Conservation (phyloP, 768 basidiomycete genomes). For the Boletus reticulatus region DNA sequence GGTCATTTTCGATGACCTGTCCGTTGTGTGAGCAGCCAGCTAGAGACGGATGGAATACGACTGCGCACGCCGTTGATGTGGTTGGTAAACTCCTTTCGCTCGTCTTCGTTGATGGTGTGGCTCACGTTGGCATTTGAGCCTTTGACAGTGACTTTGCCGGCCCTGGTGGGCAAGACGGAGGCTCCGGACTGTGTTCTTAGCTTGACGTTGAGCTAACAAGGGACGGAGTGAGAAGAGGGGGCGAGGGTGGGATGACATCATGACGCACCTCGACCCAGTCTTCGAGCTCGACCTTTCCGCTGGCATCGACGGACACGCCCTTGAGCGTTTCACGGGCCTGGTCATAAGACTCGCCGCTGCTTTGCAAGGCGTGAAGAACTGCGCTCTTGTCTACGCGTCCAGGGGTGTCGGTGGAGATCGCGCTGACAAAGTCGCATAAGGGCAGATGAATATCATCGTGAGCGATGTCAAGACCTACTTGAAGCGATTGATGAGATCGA, state of each 20-base stretch:
- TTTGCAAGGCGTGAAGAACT: slow-evolving; percentile 75
- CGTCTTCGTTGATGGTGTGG: slow-evolving; percentile 98
- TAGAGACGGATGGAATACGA: neutral
- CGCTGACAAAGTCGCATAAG: slow-evolving; percentile 38
- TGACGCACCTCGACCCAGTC: slow-evolving; percentile 92
- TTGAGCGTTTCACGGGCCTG: slow-evolving; percentile 88
- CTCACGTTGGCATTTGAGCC: slow-evolving; percentile 94
- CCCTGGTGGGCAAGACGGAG: slow-evolving; percentile 55
- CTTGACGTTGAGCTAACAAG: slow-evolving; percentile 73
- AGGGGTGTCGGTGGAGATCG: slow-evolving; percentile 74
- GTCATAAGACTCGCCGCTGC: slow-evolving; percentile 88
- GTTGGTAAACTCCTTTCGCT: slow-evolving; percentile 92
- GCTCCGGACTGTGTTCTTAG: slow-evolving; percentile 51
- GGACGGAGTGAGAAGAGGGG: slow-evolving; percentile 8
- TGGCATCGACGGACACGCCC: slow-evolving; percentile 89
- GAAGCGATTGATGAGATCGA: slow-evolving; percentile 91
- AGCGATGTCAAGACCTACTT: slow-evolving; percentile 59
- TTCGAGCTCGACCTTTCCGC: slow-evolving; percentile 94
- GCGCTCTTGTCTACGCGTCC: slow-evolving; percentile 81
- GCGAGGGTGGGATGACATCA: slow-evolving; percentile 20
- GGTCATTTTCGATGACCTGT: slow-evolving; percentile 89
- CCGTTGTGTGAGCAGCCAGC: slow-evolving; percentile 6
- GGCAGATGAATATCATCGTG: neutral
- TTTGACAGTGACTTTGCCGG: slow-evolving; percentile 90
- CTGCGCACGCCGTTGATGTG: slow-evolving; percentile 89